Base-by-base conservation (phyloP, 2,329 filamentous ascomycete species). In the Pseudonectria foliicola region DNA sequence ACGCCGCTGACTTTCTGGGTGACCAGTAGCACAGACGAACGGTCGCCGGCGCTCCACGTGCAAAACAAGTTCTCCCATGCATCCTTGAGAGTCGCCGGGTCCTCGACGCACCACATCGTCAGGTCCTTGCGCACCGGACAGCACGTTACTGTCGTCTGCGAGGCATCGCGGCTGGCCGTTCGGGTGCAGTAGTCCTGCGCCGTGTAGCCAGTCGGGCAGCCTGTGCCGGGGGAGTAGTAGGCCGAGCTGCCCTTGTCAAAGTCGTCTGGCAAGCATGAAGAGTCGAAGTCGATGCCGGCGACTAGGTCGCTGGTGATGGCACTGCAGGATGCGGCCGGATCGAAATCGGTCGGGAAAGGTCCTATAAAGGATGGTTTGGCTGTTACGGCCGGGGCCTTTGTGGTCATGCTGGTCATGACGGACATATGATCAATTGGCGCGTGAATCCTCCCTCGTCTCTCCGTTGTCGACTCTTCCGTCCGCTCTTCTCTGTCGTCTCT, bases 71-170 rank as follows among this genome's bases (percentile, higher is more conserved):
- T 50, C 12, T 40, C 40, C 50, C 49, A 62, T 2, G 39, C 35
- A 4, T 31, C 35, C 3, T 12, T 7, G 2, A 60, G 38, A 2
- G 45, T 48, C 6, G 34, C 30, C 2, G 55, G 45, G 6, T 56
- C 40, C 11, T 38, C 36, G 8, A 60, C 52, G 33, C 59, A 62
- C 3, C 31, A 41, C 4, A 60, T 42, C 1, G 44, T 50, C 10
- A 62, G 36, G 13, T 39, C 46, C 7, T 38, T 35, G 34, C 45
- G 43, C 4, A 46, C 38, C 2, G 59, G 60, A 18, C 59, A 63
- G 40, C 60, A 62, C 3, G 57, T 62, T 11, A 62, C 45, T 2
- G 59, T 62, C 13, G 56, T 57, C 15, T 50, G 48, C 13, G 48
- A 50, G 26, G 35, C 34, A 26, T 35, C 38, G 11, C 49, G 47